phyloP scores from a whole-genome alignment of 1,284 basidiomycete species.

The Pseudozyma flocculosa region DNA sequence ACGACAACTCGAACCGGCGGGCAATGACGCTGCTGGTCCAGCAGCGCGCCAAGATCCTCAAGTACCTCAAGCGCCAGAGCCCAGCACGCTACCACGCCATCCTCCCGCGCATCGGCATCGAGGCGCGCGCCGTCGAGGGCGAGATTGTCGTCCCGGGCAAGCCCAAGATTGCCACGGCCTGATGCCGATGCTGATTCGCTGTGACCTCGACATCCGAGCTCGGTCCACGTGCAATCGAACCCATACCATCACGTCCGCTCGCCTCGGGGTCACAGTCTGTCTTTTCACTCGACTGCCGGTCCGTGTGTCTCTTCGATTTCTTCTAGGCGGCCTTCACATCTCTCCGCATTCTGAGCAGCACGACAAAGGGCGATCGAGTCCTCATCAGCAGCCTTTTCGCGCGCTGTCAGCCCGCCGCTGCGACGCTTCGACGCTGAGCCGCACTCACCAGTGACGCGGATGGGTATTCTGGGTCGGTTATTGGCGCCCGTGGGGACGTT shows the following conservation, averaged over 20 bases:
- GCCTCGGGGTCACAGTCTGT: too few relatives aligned
- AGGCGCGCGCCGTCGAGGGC: slow-evolving; percentile 79
- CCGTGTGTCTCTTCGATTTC: too few relatives aligned
- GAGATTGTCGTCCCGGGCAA: slow-evolving; percentile 65
- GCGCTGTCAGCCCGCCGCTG: too few relatives aligned
- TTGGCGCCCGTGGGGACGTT: slow-evolving; percentile 52
- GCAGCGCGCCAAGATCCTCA: slow-evolving; percentile 77
- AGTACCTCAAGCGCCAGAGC: slow-evolving; percentile 72
- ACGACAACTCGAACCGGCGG: slow-evolving; percentile 77
- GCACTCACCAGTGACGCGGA: slow-evolving; percentile 47
- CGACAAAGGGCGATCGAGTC: too few relatives aligned
- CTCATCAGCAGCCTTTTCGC: too few relatives aligned
- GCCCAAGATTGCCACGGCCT: slow-evolving; percentile 30
- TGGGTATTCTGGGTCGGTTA: slow-evolving; percentile 46
- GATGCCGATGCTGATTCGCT: too few relatives aligned
- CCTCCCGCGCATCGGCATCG: slow-evolving; percentile 74
- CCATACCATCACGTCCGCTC: too few relatives aligned
- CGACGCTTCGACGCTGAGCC: too few relatives aligned
- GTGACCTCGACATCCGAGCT: too few relatives aligned
- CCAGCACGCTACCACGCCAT: slow-evolving; percentile 73
- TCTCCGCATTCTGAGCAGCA: slow-evolving; percentile 49
- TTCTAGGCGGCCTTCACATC: slow-evolving; percentile 31
- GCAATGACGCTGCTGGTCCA: slow-evolving; percentile 75
- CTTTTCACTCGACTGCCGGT: too few relatives aligned
- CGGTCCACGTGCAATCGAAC: too few relatives aligned